A percentile compares a stretch with the other conserved stretches of the same genome.
Evolutionary conservation across 768 basidiomycete genomes (phyloP).

Genomic region (Suillus brevipes): DNA sequence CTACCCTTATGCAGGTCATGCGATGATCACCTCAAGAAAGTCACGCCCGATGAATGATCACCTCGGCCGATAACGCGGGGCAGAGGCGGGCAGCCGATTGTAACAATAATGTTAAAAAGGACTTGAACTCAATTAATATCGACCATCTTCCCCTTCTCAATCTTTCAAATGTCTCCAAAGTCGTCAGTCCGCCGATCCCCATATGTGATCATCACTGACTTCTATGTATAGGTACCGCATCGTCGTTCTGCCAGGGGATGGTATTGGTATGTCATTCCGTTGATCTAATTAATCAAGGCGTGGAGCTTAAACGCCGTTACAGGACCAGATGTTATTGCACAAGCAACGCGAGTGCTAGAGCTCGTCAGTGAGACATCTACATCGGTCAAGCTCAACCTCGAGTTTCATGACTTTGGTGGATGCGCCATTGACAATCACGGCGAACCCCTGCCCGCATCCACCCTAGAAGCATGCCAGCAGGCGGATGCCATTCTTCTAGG

Average conservation of each 20-base stretch:
- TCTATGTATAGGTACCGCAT: conserved; percentile 68
- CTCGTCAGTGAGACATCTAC: conserved; percentile 60
- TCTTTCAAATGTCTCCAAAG: conserved; percentile 41
- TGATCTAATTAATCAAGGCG: neutral
- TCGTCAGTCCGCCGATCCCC: conserved; percentile 35
- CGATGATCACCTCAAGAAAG: neutral
- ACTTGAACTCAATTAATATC: conserved; percentile 4
- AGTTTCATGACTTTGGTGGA: conserved; percentile 84
- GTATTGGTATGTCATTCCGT: conserved; percentile 67
- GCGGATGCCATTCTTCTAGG: conserved; percentile 98
- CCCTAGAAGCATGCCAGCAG: conserved; percentile 84
- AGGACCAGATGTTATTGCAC: conserved; percentile 89
- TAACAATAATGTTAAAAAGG: neutral
- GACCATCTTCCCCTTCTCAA: neutral
- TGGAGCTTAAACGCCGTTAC: conserved; percentile 3
- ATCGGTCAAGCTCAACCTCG: conserved; percentile 72
- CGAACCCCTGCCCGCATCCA: conserved; percentile 82
- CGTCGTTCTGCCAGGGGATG: conserved; percentile 92
- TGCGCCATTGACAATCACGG: conserved; percentile 87
- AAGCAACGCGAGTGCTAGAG: conserved; percentile 84
- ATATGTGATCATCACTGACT: conserved; percentile 10
- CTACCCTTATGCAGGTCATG: conserved; percentile 6
- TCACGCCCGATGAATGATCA: neutral
- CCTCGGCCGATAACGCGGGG: conserved; percentile 10
- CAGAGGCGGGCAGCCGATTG: neutral